phyloP scores from a whole-genome alignment of 768 basidiomycete genomes.

The Coprinellus aureogranulatus region DNA sequence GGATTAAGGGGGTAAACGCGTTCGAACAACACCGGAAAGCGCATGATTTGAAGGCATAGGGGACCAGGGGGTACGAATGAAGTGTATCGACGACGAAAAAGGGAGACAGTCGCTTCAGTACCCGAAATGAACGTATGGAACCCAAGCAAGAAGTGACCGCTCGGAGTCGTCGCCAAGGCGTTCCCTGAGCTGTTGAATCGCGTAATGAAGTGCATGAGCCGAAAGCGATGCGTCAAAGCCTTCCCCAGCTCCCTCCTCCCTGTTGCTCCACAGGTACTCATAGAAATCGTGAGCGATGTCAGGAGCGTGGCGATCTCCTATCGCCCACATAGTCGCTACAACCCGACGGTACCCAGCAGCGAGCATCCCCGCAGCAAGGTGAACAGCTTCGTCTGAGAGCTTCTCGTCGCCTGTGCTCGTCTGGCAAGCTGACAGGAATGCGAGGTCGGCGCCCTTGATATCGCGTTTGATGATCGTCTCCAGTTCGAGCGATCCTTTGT shows the following conservation, averaged over 20 bases:
- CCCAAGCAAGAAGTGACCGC: not conserved
- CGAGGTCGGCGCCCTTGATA: not conserved
- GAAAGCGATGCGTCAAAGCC: conserved; percentile 6
- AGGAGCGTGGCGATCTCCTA: conserved; percentile 31
- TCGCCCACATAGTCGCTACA: conserved; percentile 34
- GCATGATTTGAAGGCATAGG: too few relatives aligned
- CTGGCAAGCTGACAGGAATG: conserved; percentile 1
- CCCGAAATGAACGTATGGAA: not conserved
- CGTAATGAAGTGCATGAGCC: conserved; percentile 17
- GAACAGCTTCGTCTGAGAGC: not conserved
- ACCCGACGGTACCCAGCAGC: not conserved
- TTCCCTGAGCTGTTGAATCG: conserved; percentile 16
- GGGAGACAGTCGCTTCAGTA: too few relatives aligned
- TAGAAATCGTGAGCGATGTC: conserved; percentile 28
- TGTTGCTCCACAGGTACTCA: conserved; percentile 5
- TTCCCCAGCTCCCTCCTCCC: not conserved
- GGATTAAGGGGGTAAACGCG: too few relatives aligned
- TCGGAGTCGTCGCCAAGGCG: conserved; percentile 2
- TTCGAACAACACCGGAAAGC: too few relatives aligned
- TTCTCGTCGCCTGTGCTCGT: not conserved
- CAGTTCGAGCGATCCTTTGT: not conserved
- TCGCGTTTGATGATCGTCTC: not conserved
- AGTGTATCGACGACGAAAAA: too few relatives aligned
- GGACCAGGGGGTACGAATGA: too few relatives aligned
- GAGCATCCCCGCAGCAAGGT: not conserved